phyloP scores from a whole-genome alignment of 768 basidiomycete species.

The Tricholoma hemisulphureum region DNA sequence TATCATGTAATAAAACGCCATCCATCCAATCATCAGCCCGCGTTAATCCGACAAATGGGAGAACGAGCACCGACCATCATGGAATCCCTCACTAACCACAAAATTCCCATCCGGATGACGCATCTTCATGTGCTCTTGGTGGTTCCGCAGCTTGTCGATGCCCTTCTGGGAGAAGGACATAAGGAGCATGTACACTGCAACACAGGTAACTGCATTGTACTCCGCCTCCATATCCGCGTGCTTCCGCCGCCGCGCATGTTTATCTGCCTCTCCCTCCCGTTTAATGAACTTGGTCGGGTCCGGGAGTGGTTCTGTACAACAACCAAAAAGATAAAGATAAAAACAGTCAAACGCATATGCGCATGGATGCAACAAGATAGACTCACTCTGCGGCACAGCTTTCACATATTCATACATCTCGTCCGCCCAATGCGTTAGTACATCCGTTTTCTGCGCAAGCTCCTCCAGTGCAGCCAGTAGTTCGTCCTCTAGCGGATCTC shows the following conservation, averaged over 20 bases:
- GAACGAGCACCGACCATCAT: slow-evolving; percentile 53
- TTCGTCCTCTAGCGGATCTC: slow-evolving; percentile 78
- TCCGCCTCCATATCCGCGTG: slow-evolving; percentile 79
- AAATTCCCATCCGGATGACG: slow-evolving; percentile 73
- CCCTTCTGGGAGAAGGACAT: slow-evolving; percentile 94
- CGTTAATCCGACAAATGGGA: background rate
- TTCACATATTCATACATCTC: slow-evolving; percentile 91
- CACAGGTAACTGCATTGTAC: slow-evolving; percentile 79
- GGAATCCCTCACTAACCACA: slow-evolving; percentile 75
- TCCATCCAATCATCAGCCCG: background rate
- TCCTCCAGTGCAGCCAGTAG: slow-evolving; percentile 83
- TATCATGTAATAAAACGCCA: slow-evolving; percentile 14
- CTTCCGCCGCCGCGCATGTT: slow-evolving; percentile 63
- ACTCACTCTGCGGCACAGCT: slow-evolving; percentile 78
- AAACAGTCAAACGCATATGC: slow-evolving; percentile 6
- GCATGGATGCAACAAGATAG: background rate
- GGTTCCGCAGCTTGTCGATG: slow-evolving; percentile 75
- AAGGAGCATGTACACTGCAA: slow-evolving; percentile 86
- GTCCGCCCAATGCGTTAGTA: slow-evolving; percentile 91
- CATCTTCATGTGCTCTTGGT: slow-evolving; percentile 83
- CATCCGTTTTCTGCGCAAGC: slow-evolving; percentile 93
- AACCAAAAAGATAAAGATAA: no score
- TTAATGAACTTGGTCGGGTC: slow-evolving; percentile 75
- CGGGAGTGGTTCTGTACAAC: slow-evolving; percentile 65
- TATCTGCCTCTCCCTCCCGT: slow-evolving; percentile 71